Evolutionary conservation across 2,329 filamentous ascomycete genomes (phyloP), one percentile per base, ranked within the genome.

Genomic region (Penicillium sumatraense): DNA sequence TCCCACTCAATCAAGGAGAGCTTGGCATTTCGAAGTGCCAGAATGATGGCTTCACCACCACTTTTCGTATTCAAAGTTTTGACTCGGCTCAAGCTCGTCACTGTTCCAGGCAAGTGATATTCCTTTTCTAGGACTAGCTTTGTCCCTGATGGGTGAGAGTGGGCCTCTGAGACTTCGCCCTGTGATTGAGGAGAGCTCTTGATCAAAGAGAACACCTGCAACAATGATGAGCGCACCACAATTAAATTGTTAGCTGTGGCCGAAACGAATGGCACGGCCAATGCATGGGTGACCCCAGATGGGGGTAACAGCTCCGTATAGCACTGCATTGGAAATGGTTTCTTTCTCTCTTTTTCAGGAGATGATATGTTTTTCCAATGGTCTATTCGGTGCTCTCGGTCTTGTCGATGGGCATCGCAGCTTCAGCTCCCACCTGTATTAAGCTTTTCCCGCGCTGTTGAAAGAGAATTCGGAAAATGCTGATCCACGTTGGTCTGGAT

Each of bases 301-400:
- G 95, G 93, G 80, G 93, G 90, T 74, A 91, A 87, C 74, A 99
- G 83, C 83, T 99, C 95, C 71, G 91, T 93, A 79, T 98, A 98
- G 82, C 91, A 96, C 85, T 98, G 93, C 93, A 98, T 98, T 57
- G 56, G 44, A 45, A 44, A 20, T 26, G 31, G 27, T 46, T 10
- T 29, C 14, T 46, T 16, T 46, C n/a, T 29, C 14, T 46, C 26
- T 46, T 18, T 46, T 46, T 23, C 42, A 46, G 42, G 42, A 46
- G 42, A 46, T n/a, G n/a, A n/a, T n/a, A n/a, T 31, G 42, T 20
- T 26, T 21, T 46, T 46, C 42, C 42, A 58, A 54, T 47, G 35
- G 45, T 56, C 56, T 59, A 54, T 18, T 50, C 41, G 38, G 24
- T 46, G 47, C 48, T 3, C 26, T 46, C 27, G 16, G 16, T 46